Conservation (phyloP, 352 stramenopile genomes). For the Blastocystis sp. region DNA sequence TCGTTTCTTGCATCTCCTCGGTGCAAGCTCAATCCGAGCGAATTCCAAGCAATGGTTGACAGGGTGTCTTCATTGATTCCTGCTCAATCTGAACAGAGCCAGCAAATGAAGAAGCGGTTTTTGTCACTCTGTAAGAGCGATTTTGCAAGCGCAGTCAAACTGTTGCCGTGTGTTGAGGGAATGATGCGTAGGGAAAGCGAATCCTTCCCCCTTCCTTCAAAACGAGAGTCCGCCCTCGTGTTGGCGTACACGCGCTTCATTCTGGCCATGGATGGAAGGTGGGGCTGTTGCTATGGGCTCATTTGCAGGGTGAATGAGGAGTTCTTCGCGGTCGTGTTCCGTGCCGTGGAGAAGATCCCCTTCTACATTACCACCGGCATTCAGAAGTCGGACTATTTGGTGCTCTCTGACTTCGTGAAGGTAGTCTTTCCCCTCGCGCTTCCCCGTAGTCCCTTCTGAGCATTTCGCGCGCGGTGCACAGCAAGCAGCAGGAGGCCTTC, state of each 20-base stretch:
- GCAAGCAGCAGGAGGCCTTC: background rate
- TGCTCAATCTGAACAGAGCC: background rate
- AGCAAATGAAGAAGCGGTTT: slow-evolving; percentile 8
- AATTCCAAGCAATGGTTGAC: slow-evolving; percentile 27
- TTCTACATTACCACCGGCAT: slow-evolving; percentile 12
- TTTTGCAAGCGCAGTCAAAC: background rate
- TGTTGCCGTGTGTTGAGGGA: background rate
- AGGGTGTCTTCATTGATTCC: slow-evolving; percentile 16
- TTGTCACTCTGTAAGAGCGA: slow-evolving; percentile 12
- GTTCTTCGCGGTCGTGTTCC: slow-evolving; percentile 39
- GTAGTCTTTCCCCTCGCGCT: background rate
- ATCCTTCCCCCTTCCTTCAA: slow-evolving; percentile 36
- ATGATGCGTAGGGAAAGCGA: slow-evolving; percentile 3
- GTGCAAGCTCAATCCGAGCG: slow-evolving; percentile 10
- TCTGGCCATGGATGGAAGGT: slow-evolving; percentile 36
- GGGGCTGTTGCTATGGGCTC: background rate
- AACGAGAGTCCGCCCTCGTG: slow-evolving; percentile 19
- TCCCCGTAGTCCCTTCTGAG: background rate
- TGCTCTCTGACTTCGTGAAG: slow-evolving; percentile 4
- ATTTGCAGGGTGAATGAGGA: slow-evolving; percentile 5
- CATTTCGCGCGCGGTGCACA: background rate
- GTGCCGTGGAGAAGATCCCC: slow-evolving; percentile 36
- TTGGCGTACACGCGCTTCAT: slow-evolving; percentile 27
- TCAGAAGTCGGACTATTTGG: background rate
- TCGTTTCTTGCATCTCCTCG: slow-evolving; percentile 20